phyloP scores from a whole-genome alignment of 768 basidiomycete species.

The Mycena maculata region DNA sequence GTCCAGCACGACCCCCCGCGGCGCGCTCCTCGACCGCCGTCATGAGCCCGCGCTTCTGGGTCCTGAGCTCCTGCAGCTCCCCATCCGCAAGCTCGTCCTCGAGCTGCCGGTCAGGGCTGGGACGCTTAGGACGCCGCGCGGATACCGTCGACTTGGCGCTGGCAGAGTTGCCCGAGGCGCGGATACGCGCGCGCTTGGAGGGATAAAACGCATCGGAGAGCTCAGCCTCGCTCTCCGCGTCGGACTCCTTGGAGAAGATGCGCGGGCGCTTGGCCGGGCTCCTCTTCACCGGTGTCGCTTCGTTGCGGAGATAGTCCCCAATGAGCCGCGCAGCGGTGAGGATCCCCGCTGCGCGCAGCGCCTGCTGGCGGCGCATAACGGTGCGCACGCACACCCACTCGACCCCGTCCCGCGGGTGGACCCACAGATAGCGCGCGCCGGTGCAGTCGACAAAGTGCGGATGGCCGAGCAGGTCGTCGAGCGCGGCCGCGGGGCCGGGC shows the following conservation, averaged over 20 bases:
- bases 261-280: background rate
- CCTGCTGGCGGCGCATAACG: background rate
- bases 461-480: background rate
- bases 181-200: background rate
- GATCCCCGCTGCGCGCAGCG: background rate
- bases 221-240: background rate
- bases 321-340: background rate
- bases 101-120: too few relatives aligned
- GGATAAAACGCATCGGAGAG: background rate
- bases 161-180: background rate
- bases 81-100: too few relatives aligned
- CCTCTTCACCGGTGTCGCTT: too few relatives aligned
- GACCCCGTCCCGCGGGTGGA: constrained; percentile 8
- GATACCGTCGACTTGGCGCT: too few relatives aligned
- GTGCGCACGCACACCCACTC: constrained; percentile 13
- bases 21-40: background rate
- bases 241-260: background rate
- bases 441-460: constrained; percentile 4
- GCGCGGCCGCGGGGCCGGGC: background rate
- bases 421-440: background rate
- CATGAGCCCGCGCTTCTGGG: too few relatives aligned
- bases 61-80: too few relatives aligned
- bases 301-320: background rate
- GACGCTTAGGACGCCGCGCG: too few relatives aligned
- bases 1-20: too few relatives aligned